Percentiles rank a stretch among this genome's conserved stretches.
Evolutionary conservation across 768 basidiomycete species (phyloP).

Genomic region (Leccinum longicurvipes): DNA sequence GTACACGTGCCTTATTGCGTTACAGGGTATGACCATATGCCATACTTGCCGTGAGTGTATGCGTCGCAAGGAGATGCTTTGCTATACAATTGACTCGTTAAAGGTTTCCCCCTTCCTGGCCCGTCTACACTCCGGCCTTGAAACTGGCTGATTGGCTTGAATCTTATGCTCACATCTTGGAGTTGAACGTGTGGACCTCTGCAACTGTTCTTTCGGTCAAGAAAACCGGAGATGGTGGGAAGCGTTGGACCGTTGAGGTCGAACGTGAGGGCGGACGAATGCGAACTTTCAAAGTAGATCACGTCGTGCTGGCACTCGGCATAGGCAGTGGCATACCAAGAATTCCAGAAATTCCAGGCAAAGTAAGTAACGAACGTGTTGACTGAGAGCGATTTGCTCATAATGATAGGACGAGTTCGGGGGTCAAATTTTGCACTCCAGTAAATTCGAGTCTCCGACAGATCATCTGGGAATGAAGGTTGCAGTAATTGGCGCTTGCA

Average conservation of each 20-base stretch:
- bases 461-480: slow-evolving; percentile 69
- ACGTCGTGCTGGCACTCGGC: slow-evolving; percentile 50
- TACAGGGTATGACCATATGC: slow-evolving; percentile 47
- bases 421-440: slow-evolving; percentile 61
- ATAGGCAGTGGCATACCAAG: slow-evolving; percentile 43
- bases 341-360: slow-evolving; percentile 43
- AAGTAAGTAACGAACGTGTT: slow-evolving; percentile 27
- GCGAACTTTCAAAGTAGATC: slow-evolving; percentile 42
- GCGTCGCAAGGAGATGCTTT: neutral
- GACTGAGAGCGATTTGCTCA: neutral
- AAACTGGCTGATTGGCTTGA: slow-evolving; percentile 69
- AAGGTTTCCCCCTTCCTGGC: slow-evolving; percentile 61
- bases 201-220: slow-evolving; percentile 31
- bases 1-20: neutral
- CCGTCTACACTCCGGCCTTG: slow-evolving; percentile 50
- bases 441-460: slow-evolving; percentile 48
- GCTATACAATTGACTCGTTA: neutral
- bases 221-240: slow-evolving; percentile 30
- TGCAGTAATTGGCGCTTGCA: slow-evolving; percentile 64
- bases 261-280: slow-evolving; percentile 33
- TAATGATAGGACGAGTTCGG: slow-evolving; percentile 51
- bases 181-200: slow-evolving; percentile 65
- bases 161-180: slow-evolving; percentile 54
- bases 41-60: slow-evolving; percentile 50
- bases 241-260: slow-evolving; percentile 44